Base-by-base conservation (phyloP, 2,329 filamentous ascomycete species). In the Colletotrichum sp. region DNA sequence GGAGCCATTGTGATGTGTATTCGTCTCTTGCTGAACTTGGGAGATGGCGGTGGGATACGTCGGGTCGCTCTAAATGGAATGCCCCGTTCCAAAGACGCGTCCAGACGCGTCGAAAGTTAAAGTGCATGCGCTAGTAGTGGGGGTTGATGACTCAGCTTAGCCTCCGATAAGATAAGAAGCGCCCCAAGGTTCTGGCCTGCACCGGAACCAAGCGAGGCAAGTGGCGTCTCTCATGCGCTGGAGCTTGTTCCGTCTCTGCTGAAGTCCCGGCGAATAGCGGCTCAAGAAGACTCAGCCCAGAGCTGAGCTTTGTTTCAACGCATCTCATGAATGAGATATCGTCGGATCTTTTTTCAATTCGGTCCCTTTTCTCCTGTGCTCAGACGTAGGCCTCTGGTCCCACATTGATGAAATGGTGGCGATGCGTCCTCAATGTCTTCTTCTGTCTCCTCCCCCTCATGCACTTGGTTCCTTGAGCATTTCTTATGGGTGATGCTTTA, bases 251-350 rank as follows among this genome's bases (percentile, higher is more conserved):
- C 48, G 60, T 66, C 58, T 74, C 34, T 64, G 74, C 74, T 66
- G 65, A 74, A 65, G 7, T 61, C 58, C 18, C 22, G 30, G 30
- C 74, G 34, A 76, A 76, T 76, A 36, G 22, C 32, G 62, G 34
- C 16, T 56, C 48, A 52, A 15, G 15, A 30, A 18, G 56, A 52
- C 52, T 28, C 48, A 66, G 43, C 66, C n/a, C 34, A 30, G 64
- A 75, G 73, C 70, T 76, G 70, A 74, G 56, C 48, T 58, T 58
- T 30, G 74, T 76, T 74, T 74, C 58, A 73, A 74, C 70, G n/a
- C 64, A 68, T 65, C 48, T 69, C 32, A 52, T 65, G 22, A 55
- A 43, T 55, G 73, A 27, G 22, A 39, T 61, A 28, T 71, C 70
- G 43, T 75, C 70, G 43, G 39, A 67, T 75, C 64, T 74, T 60